Conservation (phyloP, 2,329 filamentous ascomycete genomes). For the Emmonsia crescens region DNA sequence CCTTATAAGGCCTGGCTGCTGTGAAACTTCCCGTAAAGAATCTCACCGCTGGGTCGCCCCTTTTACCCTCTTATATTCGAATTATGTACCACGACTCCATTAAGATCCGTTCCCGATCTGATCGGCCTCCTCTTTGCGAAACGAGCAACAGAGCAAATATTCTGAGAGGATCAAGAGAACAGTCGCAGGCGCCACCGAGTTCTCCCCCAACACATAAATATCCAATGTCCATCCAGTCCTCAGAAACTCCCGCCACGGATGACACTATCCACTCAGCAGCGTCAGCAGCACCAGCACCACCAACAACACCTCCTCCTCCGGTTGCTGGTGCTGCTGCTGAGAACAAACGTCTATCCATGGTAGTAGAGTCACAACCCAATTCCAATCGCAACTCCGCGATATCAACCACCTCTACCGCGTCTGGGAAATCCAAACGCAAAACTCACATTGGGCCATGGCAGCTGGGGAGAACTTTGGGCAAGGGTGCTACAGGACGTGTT, state of each 20-base stretch:
- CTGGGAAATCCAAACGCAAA: constrained; percentile 46
- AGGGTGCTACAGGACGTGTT: constrained; percentile 81
- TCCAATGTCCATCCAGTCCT: constrained; percentile 11
- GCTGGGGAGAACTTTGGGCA: constrained; percentile 76
- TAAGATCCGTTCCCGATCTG: constrained; percentile 10
- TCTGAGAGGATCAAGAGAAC: constrained; percentile 19
- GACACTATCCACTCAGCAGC: constrained; percentile 21
- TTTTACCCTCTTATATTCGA: neutral
- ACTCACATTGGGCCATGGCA: constrained; percentile 91
- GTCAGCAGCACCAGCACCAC: constrained; percentile 13
- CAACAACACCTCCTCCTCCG: neutral
- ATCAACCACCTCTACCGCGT: constrained; percentile 46
- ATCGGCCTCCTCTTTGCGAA: constrained; percentile 36
- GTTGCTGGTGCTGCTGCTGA: constrained; percentile 21
- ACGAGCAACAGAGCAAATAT: constrained; percentile 41
- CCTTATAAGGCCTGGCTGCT: neutral
- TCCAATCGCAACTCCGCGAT: constrained; percentile 43
- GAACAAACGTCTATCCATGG: constrained; percentile 44
- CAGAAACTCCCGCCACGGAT: constrained; percentile 17
- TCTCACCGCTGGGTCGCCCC: neutral
- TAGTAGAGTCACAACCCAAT: constrained; percentile 37
- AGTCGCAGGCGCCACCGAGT: constrained; percentile 11
- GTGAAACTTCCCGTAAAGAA: neutral
- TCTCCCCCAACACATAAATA: constrained; percentile 3
- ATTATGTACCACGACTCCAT: neutral